These are phyloP conservation scores for Nicotiana undulata DNA, from an alignment of 257 asterid genomes.

Conservation along the genomic window DNA sequence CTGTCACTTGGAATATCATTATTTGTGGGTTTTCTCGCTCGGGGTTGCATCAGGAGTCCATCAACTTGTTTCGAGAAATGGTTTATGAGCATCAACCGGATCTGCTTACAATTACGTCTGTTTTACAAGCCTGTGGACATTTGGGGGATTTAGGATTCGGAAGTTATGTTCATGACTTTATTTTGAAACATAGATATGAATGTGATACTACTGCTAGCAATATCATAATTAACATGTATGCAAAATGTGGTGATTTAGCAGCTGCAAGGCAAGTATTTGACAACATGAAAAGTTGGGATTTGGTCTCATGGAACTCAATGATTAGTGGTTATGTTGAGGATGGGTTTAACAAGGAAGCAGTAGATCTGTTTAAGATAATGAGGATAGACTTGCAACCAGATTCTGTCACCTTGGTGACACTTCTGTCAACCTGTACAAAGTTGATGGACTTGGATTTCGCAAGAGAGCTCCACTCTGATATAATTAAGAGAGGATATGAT, in stretches of 20 bases:
- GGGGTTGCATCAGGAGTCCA: conserved; percentile 45
- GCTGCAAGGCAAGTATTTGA: conserved; percentile 54
- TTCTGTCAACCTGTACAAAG: conserved; percentile 44
- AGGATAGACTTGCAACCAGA: conserved; percentile 46
- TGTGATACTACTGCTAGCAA: conserved; percentile 43
- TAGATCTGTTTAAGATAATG: conserved; percentile 47
- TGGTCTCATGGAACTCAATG: conserved; percentile 77
- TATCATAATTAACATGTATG: conserved; percentile 66
- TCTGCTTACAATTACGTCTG: conserved; percentile 49
- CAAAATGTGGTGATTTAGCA: conserved; percentile 59
- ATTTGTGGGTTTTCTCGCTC: conserved; percentile 53
- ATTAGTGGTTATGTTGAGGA: conserved; percentile 51
- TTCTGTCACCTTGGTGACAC: conserved; percentile 46
- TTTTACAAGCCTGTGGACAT: conserved; percentile 65
- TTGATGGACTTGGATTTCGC: conserved; percentile 23
- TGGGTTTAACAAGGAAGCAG: conserved; percentile 41
- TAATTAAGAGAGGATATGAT: conserved; percentile 53
- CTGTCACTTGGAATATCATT: conserved; percentile 68
- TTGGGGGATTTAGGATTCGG: conserved; percentile 53
- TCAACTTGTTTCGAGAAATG: conserved; percentile 48
- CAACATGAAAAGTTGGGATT: conserved; percentile 47
- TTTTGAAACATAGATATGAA: conserved; percentile 44
- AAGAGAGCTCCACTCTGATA: conserved; percentile 50
- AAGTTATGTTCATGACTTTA: conserved; percentile 48
- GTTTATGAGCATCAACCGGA: conserved; percentile 45